Evolutionary conservation across 352 stramenopile genomes (phyloP), one percentile per base, ranked within the genome.

Genomic region (Pythium inflatum): DNA sequence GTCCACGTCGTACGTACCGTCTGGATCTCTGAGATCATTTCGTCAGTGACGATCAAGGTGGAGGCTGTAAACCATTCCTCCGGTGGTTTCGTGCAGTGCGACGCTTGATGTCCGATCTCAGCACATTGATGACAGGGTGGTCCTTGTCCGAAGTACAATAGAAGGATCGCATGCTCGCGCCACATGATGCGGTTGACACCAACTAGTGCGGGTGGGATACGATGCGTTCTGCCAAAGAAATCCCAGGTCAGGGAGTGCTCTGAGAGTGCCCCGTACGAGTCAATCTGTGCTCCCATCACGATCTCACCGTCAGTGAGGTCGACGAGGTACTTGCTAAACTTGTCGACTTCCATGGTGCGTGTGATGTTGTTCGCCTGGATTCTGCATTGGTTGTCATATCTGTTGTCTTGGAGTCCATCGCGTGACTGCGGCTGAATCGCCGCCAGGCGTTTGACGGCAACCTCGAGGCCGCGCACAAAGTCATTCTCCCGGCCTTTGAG

Each of bases 141-240:
- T 1, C n/a, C 6, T 20, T 30, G 4, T 0, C 31, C 40, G 5
- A 20, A 45, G 30, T 70, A 53, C 1, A 56, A 31, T 6, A 70
- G 1, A 0, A 62, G 24, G 22, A 70, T 41, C 18, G 40, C 28
- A 13, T 62, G 51, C 0, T 27, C 45, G 3, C n/a, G 2, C 62
- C 62, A 70, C 13, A 56, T 28, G 25, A 70, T 57, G 0, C 62
- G 25, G n/a, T 70, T 62, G 14, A 63, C 33, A 8, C 24, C 30
- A 5, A 3, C 5, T 4, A 70, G 24, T 16, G 11, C 53, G 3
- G 22, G 0, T 1, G 62, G 62, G 41, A 51, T 64, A 2, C 0
- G 18, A n/a, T 28, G 22, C 1, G 11, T 30, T 5, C 22, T 2
- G 0, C 38, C 49, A 14, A 50, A 40, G 22, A 63, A 55, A 3